Evolutionary conservation across 768 basidiomycete species (phyloP), one percentile per base, ranked within the genome.

Genomic region (Sistotremastrum niveocremeum): DNA sequence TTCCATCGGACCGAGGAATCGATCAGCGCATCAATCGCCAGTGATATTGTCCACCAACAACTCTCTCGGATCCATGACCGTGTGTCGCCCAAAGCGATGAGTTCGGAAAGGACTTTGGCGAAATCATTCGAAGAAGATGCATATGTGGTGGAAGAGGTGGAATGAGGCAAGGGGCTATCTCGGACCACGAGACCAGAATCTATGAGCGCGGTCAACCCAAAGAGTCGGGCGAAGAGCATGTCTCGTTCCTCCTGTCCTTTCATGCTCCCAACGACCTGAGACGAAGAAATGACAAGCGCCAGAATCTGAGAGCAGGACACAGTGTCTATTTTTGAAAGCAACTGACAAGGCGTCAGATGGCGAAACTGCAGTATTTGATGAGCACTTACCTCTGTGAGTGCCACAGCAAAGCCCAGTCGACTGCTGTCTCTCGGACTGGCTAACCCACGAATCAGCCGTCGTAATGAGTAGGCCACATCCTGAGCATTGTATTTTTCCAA

Each of bases 371-470:
- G 20, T 20, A 20, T 20, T 20, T 20, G 20, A 20, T 20, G 20
- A 37, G 34, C 10, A 62, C 76, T 54, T 57, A 94, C 93, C 72
- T 95, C 93, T 0, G 94, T 90, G 53, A 99, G 67, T 33, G 91
- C 90, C 39, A 99, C 94, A 6, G 91, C 89, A 59, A 97, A 99
- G 11, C 94, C 94, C 35, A 97, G 67, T 52, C 94, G 67, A 62
- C 90, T 94, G 60, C 87, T 88, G 60, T 99, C 93, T 55, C 91
- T 71, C 1, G 90, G 84, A 60, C 88, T 93, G 0, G 85, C 88
- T 32, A 99, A 69, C 8, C 94, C 94, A 37, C 90, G 73, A 11
- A 94, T 67, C 34, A 99, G 73, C 10, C 94, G 63, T 43, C 86
- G 76, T 56, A 98, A 79, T 4, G 93, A 86, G 60, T 99, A 99